These are phyloP conservation scores for Neospermospora avenae DNA, from an alignment of 2,329 filamentous ascomycete species.

Conservation along the genomic window DNA sequence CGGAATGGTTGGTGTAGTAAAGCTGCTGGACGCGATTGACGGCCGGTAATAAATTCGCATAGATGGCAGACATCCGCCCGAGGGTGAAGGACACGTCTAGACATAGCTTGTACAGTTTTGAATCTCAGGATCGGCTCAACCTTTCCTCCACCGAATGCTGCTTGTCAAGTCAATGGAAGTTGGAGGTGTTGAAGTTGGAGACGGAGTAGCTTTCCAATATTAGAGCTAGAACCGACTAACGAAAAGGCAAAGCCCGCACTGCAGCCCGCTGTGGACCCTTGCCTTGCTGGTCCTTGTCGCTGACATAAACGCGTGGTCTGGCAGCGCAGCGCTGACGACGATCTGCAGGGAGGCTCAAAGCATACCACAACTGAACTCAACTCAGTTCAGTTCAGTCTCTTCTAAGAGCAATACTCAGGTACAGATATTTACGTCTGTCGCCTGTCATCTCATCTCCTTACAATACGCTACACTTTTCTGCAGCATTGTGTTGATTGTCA, in stretches of 20 bases:
- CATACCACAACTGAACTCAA: neutral
- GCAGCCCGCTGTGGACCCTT: no score
- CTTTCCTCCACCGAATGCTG: neutral
- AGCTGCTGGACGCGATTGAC: constrained; percentile 6
- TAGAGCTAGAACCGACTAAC: no score
- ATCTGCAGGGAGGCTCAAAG: constrained; percentile 6
- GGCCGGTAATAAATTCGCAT: constrained; percentile 38
- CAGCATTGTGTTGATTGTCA: neutral
- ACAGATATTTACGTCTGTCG: no score
- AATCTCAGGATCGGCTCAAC: constrained; percentile 2
- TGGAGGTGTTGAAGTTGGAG: constrained; percentile 20
- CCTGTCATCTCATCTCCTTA: no score
- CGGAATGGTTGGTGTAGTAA: constrained; percentile 1
- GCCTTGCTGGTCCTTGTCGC: neutral
- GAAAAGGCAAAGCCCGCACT: no score
- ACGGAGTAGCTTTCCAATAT: neutral
- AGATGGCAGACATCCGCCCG: constrained; percentile 42
- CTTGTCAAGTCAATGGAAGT: constrained; percentile 12
- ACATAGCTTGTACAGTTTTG: constrained; percentile 36
- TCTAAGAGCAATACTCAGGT: no score
- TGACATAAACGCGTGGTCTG: neutral
- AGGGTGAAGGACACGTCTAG: constrained; percentile 35
- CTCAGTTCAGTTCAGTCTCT: no score
- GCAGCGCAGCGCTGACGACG: constrained; percentile 13
- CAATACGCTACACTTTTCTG: neutral